A percentile compares a stretch with the other conserved stretches of the same genome.
Evolutionary conservation across 176 grass and related monocot genomes (phyloP).

Genomic region (Oropetium thomaeum): DNA sequence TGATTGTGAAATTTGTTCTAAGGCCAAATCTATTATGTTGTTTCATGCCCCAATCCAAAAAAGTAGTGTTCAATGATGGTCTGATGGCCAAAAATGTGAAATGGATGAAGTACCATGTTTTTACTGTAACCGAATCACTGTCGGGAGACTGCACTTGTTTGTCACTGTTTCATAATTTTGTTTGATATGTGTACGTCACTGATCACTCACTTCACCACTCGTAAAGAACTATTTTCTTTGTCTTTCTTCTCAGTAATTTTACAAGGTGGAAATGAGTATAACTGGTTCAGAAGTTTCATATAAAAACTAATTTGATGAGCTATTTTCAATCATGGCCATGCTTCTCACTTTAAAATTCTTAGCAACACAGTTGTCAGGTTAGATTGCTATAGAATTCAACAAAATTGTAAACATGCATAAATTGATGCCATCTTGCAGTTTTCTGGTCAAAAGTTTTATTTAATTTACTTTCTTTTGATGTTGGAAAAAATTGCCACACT

Average conservation of each 20-base stretch:
- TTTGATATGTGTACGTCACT: no score
- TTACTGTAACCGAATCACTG: not conserved
- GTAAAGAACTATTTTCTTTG: not conserved
- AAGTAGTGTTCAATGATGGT: not conserved
- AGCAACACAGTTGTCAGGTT: constrained; percentile 8
- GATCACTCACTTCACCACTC: not conserved
- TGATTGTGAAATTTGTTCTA: not conserved
- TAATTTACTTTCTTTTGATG: not conserved
- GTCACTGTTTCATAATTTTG: no score
- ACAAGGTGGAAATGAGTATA: not conserved
- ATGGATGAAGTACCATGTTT: not conserved
- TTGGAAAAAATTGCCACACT: no score
- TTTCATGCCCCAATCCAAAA: not conserved
- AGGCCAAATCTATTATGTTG: not conserved
- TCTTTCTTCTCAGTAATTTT: constrained; percentile 19
- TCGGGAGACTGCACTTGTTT: not conserved
- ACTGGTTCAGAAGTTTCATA: not conserved
- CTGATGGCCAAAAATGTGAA: not conserved
- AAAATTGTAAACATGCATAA: not conserved
- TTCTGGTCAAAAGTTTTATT: not conserved
- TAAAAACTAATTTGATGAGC: not conserved
- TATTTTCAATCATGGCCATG: not conserved
- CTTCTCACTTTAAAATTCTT: not conserved
- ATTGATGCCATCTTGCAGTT: not conserved
- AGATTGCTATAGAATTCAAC: not conserved